These are phyloP conservation scores for Aurinia saxatilis DNA, from an alignment of 345 rosid species.

Conservation along the genomic window DNA sequence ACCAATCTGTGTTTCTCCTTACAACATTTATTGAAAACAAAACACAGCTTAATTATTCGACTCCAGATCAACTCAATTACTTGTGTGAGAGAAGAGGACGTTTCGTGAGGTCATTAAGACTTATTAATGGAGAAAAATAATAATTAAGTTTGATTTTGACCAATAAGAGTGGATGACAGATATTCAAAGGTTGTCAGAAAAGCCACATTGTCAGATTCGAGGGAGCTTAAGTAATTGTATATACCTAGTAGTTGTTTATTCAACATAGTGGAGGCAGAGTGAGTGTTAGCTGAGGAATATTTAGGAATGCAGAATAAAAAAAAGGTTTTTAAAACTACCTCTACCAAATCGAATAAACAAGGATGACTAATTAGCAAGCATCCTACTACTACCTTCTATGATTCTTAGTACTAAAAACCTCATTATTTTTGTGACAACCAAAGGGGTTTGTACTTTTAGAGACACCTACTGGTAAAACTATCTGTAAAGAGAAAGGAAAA, in stretches of 20 bases:
- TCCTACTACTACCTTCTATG: not conserved
- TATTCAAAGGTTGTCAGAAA: slow-evolving; percentile 24
- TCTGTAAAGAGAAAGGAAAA: not conserved
- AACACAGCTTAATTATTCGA: no score
- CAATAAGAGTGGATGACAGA: slow-evolving; percentile 17
- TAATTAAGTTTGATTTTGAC: slow-evolving; percentile 4
- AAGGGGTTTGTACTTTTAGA: slow-evolving; percentile 1
- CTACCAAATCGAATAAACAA: not conserved
- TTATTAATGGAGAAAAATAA: not conserved
- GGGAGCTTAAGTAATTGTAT: not conserved
- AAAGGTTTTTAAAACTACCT: not conserved
- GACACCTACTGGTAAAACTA: not conserved
- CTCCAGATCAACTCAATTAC: no score
- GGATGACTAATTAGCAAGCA: not conserved
- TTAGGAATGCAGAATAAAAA: not conserved
- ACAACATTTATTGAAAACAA: no score
- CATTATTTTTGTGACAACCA: not conserved
- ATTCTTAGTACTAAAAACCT: not conserved
- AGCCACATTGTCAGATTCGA: not conserved
- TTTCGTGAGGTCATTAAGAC: not conserved
- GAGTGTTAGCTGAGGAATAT: not conserved
- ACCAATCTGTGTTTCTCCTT: not conserved
- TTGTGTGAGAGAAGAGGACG: no score
- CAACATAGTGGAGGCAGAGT: not conserved
- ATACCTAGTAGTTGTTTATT: not conserved